Conservation (phyloP, 2,329 filamentous ascomycete species). For the Septoria linicola region DNA sequence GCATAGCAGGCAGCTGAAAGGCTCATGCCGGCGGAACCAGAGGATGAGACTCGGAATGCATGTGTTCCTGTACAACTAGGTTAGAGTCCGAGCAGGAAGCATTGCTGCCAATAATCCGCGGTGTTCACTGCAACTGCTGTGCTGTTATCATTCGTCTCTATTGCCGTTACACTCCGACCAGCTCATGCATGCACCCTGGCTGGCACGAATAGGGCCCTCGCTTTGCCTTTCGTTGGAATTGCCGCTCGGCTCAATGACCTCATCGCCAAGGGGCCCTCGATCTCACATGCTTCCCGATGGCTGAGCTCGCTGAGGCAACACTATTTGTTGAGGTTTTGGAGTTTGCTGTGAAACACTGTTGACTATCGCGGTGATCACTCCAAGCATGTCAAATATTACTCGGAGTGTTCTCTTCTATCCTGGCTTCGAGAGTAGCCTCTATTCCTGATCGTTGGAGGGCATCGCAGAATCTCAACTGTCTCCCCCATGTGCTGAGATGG, state of each 20-base stretch:
- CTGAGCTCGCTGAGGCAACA: too few relatives aligned
- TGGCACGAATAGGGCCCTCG: slow-evolving; percentile 1
- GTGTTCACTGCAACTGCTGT: slow-evolving; percentile 1
- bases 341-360: too few relatives aligned
- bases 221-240: slow-evolving; percentile 1
- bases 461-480: too few relatives aligned
- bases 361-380: too few relatives aligned
- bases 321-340: not conserved
- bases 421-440: too few relatives aligned
- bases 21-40: slow-evolving; percentile 14
- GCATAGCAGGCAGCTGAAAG: slow-evolving; percentile 14
- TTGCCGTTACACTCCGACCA: slow-evolving; percentile 13
- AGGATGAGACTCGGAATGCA: slow-evolving; percentile 19
- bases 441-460: too few relatives aligned
- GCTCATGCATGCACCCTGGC: slow-evolving; percentile 3
- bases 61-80: slow-evolving; percentile 5
- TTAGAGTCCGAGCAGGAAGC: slow-evolving; percentile 12
- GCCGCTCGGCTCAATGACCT: slow-evolving; percentile 2
- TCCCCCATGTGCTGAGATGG: too few relatives aligned
- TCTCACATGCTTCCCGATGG: not conserved
- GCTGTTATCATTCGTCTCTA: slow-evolving; percentile 12
- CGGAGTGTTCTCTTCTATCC: too few relatives aligned
- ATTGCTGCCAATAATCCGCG: slow-evolving; percentile 12
- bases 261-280: not conserved
- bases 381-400: too few relatives aligned